Evolutionary conservation across 192 early-diverging fungal species (phyloP).

Genomic region (Neocallimastix lanati): DNA sequence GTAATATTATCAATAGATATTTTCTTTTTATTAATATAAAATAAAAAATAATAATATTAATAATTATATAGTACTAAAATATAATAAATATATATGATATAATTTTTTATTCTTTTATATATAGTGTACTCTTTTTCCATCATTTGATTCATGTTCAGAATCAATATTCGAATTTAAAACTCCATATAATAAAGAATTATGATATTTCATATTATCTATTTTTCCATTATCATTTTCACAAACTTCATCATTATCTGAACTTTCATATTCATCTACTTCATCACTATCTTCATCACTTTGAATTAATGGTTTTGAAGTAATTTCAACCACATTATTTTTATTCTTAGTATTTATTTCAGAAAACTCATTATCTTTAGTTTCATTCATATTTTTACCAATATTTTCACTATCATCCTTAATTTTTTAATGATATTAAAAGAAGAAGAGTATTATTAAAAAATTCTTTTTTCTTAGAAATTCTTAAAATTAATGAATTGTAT

Average conservation of each 20-base stretch:
- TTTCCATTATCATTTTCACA: neutral
- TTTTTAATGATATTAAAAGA: too few species aligned
- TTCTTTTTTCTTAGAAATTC: too few species aligned
- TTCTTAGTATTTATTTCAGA: neutral
- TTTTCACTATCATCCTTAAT: neutral
- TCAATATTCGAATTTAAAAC: neutral
- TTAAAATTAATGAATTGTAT: too few species aligned
- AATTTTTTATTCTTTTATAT: too few species aligned
- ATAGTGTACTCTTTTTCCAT: neutral
- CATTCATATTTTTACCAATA: neutral
- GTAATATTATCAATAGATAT: too few species aligned
- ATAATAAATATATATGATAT: too few species aligned
- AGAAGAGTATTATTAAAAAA: too few species aligned
- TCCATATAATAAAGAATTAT: neutral
- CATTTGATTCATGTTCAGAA: neutral
- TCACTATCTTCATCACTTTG: neutral
- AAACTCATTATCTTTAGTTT: neutral
- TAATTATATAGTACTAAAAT: too few species aligned
- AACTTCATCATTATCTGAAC: neutral
- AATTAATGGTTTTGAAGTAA: neutral
- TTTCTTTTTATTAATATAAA: too few species aligned
- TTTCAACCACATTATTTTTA: neutral
- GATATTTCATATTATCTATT: neutral
- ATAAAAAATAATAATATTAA: too few species aligned
- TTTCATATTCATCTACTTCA: neutral